A percentile compares a stretch with the other conserved stretches of the same genome.
Conservation (phyloP, 257 asterid species). For the Echites panduratus region DNA sequence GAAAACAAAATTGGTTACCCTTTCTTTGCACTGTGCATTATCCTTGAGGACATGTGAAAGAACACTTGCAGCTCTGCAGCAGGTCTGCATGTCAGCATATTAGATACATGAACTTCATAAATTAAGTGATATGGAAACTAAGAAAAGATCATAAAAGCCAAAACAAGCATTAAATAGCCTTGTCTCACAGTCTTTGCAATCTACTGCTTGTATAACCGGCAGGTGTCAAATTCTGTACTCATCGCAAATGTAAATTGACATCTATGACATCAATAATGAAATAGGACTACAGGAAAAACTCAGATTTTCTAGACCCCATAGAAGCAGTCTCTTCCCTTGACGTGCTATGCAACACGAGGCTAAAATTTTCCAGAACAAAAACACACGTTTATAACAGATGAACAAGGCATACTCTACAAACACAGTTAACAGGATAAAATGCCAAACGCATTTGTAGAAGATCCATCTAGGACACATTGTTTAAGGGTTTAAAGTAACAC, state of each 20-base stretch:
- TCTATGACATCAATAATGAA: background rate
- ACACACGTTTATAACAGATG: background rate
- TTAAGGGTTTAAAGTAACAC: background rate
- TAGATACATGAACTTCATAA: background rate
- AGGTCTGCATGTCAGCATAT: slow-evolving; percentile 51
- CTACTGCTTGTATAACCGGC: too few species aligned
- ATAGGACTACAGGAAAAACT: background rate
- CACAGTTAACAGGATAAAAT: background rate
- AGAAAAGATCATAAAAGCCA: too few species aligned
- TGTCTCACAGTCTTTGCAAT: too few species aligned
- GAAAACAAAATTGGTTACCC: too few species aligned
- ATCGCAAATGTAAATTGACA: background rate
- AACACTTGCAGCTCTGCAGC: slow-evolving; percentile 95
- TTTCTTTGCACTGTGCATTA: slow-evolving; percentile 78
- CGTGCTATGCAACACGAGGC: background rate
- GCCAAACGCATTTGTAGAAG: background rate
- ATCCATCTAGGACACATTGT: background rate
- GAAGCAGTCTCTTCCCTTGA: background rate
- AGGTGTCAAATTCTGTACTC: background rate
- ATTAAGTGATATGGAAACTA: background rate
- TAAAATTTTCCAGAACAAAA: background rate
- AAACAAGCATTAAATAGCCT: too few species aligned
- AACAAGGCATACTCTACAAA: background rate
- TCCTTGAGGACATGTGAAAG: slow-evolving; percentile 80
- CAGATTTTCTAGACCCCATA: background rate